Conservation (phyloP, 1,284 basidiomycete species). For the Waitea zeae region DNA sequence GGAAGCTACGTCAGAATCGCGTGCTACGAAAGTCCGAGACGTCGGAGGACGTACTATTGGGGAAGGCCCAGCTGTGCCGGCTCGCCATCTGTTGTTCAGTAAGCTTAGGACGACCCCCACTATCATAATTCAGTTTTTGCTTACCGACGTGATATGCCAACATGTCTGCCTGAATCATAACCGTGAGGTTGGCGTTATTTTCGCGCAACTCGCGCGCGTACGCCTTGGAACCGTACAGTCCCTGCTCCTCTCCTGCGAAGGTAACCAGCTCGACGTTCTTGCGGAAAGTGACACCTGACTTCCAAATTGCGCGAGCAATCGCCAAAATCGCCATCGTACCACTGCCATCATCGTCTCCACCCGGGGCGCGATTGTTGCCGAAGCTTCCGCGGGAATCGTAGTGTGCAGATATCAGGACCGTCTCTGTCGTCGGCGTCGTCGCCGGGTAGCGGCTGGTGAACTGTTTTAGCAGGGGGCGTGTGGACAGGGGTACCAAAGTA, state of each 20-base stretch:
- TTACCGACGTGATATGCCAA: slow-evolving; percentile 67
- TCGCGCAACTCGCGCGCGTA: slow-evolving; percentile 42
- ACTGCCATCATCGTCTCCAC: slow-evolving; percentile 68
- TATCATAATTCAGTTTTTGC: too few relatives aligned
- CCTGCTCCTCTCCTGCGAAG: slow-evolving; percentile 64
- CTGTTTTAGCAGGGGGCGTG: background rate
- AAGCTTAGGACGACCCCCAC: too few relatives aligned
- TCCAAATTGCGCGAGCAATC: slow-evolving; percentile 54
- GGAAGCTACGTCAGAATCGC: background rate
- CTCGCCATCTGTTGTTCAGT: slow-evolving; percentile 46
- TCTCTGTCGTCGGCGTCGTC: slow-evolving; percentile 31
- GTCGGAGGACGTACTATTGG: slow-evolving; percentile 21
- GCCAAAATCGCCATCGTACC: slow-evolving; percentile 61
- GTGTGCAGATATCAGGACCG: slow-evolving; percentile 62
- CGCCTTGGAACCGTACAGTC: slow-evolving; percentile 42
- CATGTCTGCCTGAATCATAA: slow-evolving; percentile 87
- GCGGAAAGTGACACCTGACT: slow-evolving; percentile 41
- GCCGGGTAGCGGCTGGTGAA: slow-evolving; percentile 34
- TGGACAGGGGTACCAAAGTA: background rate
- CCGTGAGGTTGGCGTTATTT: slow-evolving; percentile 44
- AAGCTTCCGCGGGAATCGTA: slow-evolving; percentile 81
- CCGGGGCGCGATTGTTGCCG: slow-evolving; percentile 56
- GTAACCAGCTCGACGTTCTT: slow-evolving; percentile 52
- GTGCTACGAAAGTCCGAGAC: slow-evolving; percentile 2
- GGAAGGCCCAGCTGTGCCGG: slow-evolving; percentile 69